Base-by-base conservation (phyloP, 2,329 filamentous ascomycete genomes). In the Colletotrichum phormii region DNA sequence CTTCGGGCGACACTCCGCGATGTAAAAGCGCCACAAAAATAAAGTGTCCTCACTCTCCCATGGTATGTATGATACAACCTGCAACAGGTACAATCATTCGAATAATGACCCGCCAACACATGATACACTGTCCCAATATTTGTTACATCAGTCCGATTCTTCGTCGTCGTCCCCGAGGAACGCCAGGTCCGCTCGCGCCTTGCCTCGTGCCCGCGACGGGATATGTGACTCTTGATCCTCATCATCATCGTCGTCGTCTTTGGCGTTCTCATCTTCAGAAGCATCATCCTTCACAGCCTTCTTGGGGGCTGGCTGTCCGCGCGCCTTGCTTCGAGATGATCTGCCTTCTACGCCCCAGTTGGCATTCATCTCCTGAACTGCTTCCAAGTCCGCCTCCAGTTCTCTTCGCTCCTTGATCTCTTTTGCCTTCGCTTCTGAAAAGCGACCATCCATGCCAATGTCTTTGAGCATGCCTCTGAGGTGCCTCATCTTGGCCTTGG, bases 351-450 rank as follows among this genome's bases (percentile, higher is more conserved):
- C 82, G 1, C 96, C 96, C 95, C 95, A 98, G 63, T 89, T 87
- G 76, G 90, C 89, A 72, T 94, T 92, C 78, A 95, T 95, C 80
- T 97, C 92, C 80, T 94, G 91, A 18, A 98, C 95, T 13, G 91
- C 92, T 78, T 97, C 94, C 7, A 98, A 85, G 78, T 99, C 96
- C 0, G 92, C 94, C 78, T 90, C 88, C 46, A 99, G 87, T 82
- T 99, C 96, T 65, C 96, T 89, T 78, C 89, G 87, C 83, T 98
- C 96, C 80, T 95, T 97, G 80, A 98, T 98, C 81, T 94, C 91
- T 29, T 89, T 90, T 0, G 96, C 96, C 78, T 93, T 96, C 54
- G 95, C 92, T 77, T 93, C 89, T 0, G 94, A 97, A 82, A 95
- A 98, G 18, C 96, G 91, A 0, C 95, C 96, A 1, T 91, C 91